phyloP scores from a whole-genome alignment of 495 filamentous ascomycete species.

The Penicillium parvum region DNA sequence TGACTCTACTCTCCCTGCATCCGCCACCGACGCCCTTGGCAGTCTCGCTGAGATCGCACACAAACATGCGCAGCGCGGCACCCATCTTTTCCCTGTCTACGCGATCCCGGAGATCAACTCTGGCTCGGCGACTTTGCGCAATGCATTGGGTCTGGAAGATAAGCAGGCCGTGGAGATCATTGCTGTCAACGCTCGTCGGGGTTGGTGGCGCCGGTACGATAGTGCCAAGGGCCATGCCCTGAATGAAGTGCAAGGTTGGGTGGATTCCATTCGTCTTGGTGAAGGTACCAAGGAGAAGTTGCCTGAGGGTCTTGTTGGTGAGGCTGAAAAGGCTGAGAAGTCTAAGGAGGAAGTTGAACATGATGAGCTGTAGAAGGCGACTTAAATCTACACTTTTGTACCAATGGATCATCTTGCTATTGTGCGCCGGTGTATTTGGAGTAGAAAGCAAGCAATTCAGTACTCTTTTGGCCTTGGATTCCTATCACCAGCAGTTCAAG shows the following conservation, averaged over 20 bases:
- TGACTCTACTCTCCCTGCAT: conserved; percentile 42
- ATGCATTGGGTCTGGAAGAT: conserved; percentile 56
- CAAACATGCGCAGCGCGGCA: conserved; percentile 60
- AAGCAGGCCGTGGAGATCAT: conserved; percentile 55
- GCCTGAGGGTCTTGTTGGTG: conserved; percentile 65
- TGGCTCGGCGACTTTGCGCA: conserved; percentile 50
- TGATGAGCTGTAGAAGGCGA: conserved; percentile 37
- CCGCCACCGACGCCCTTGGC: conserved; percentile 52
- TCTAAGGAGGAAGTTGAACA: conserved; percentile 36
- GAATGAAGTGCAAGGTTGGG: conserved; percentile 70
- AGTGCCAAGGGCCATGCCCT: conserved; percentile 51
- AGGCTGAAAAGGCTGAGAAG: conserved; percentile 38
- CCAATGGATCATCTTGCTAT: too few relatives aligned
- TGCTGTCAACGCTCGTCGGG: conserved; percentile 75
- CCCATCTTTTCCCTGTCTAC: conserved; percentile 78
- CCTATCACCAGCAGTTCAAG: too few relatives aligned
- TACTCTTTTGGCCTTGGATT: too few relatives aligned
- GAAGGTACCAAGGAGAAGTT: conserved; percentile 79
- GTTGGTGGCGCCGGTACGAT: conserved; percentile 77
- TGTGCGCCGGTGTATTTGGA: too few relatives aligned
- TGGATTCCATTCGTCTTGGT: conserved; percentile 81
- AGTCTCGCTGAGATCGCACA: conserved; percentile 69
- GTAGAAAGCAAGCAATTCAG: too few relatives aligned
- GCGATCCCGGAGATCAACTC: conserved; percentile 62
- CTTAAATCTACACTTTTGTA: too few relatives aligned